A percentile compares a stretch with the other conserved stretches of the same genome.
These are phyloP conservation scores for Citrullus amarus DNA, from an alignment of 306 rosid species.

Conservation along the genomic window DNA sequence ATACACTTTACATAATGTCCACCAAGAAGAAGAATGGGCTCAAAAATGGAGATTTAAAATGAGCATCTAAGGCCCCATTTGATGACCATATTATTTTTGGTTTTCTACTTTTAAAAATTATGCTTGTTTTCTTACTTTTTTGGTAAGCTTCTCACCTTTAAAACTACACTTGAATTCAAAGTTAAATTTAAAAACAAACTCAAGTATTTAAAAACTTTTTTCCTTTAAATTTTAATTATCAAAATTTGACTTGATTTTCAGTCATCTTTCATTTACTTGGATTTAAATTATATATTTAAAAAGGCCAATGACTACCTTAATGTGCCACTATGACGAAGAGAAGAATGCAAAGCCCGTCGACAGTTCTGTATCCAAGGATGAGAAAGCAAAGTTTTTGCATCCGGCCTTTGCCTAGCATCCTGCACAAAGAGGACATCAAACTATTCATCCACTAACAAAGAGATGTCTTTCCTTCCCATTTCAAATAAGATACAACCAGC, in stretches of 20 bases:
- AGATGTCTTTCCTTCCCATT: not conserved
- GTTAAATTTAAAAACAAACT: not conserved
- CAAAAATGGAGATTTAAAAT: not conserved
- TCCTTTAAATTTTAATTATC: not conserved
- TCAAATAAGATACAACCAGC: not conserved
- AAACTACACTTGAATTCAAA: not conserved
- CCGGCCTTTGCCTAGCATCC: conserved; percentile 99
- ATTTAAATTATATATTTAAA: not conserved
- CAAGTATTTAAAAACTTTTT: not conserved
- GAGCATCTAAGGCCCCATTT: not conserved
- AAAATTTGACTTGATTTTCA: not conserved
- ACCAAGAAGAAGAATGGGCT: too few species aligned
- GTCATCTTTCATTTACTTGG: not conserved
- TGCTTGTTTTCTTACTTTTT: not conserved
- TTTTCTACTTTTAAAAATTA: not conserved
- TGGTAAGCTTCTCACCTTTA: not conserved
- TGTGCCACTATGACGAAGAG: conserved; percentile 91
- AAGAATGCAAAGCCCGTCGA: conserved; percentile 75
- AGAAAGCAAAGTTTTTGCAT: conserved; percentile 88
- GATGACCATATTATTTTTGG: not conserved
- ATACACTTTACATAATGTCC: too few species aligned
- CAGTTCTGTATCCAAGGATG: conserved; percentile 92
- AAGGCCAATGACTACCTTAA: conserved; percentile 39
- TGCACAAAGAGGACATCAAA: conserved; percentile 25
- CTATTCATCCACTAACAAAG: not conserved